phyloP scores from a whole-genome alignment of 2,329 filamentous ascomycete species.

The Teratosphaeria pseudoeucalypti region DNA sequence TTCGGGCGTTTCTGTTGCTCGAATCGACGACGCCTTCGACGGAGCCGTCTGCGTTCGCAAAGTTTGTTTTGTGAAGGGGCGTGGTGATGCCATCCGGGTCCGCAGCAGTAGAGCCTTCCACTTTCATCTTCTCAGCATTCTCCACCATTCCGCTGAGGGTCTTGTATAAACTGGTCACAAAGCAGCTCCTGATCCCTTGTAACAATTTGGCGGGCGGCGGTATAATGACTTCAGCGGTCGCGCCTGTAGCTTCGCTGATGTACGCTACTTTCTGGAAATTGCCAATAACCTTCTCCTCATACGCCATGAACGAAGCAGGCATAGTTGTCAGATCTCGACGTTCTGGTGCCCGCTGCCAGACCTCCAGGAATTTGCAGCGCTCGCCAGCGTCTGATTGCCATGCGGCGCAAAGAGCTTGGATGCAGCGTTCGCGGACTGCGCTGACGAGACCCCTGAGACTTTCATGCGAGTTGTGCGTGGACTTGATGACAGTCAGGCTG shows the following conservation, averaged over 20 bases:
- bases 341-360: slow-evolving; percentile 79
- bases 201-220: slow-evolving; percentile 79
- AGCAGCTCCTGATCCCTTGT: slow-evolving; percentile 82
- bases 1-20: slow-evolving; percentile 52
- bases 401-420: slow-evolving; percentile 73
- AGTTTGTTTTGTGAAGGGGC: slow-evolving; percentile 31
- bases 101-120: slow-evolving; percentile 44
- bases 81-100: slow-evolving; percentile 41
- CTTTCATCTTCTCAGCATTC: slow-evolving; percentile 71
- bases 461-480: slow-evolving; percentile 48
- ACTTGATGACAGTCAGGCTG: slow-evolving; percentile 56
- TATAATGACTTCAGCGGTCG: slow-evolving; percentile 67
- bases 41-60: slow-evolving; percentile 7
- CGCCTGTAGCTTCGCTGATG: slow-evolving; percentile 52
- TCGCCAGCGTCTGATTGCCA: slow-evolving; percentile 85
- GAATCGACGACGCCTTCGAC: slow-evolving; percentile 38
- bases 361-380: slow-evolving; percentile 82
- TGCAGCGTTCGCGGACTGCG: slow-evolving; percentile 70
- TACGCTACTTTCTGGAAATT: slow-evolving; percentile 96
- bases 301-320: slow-evolving; percentile 74
- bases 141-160: slow-evolving; percentile 92
- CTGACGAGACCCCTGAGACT: slow-evolving; percentile 66
- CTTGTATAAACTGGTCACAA: slow-evolving; percentile 89
- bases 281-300: slow-evolving; percentile 69
- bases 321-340: slow-evolving; percentile 81